Base-by-base conservation (phyloP, 2,329 filamentous ascomycete species). In the Mycosphaerella arachidis region DNA sequence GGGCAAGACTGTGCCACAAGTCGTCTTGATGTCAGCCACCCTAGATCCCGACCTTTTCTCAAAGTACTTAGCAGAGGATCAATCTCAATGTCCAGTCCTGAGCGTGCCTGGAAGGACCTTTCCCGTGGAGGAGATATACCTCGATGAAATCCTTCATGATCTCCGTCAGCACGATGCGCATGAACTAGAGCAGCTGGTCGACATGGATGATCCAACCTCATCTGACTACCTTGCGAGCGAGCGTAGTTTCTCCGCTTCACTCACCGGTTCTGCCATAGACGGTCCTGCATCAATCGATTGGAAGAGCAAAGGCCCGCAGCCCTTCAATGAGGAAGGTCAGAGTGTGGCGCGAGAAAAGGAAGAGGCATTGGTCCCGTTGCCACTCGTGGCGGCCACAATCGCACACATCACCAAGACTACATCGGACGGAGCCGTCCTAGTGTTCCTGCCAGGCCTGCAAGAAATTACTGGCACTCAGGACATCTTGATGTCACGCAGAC, bases 21-120 rank as follows among this genome's bases (percentile, higher is more conserved):
- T 82, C 20, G 72, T 80, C 12, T 67, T 82, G 29, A 81, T 81
- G 79, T 81, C 78, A 64, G 78, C 79, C 8, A 81, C 79, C 13
- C 67, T 80, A 59, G 75, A 81, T 58, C 71, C 74, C 10, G 71
- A 77, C 48, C 70, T 79, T 2, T 78, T 82, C 61, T 71, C 78
- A 16, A 70, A 71, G 2, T 82, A 82, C 66, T 78, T 81, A 55
- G 59, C 66, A 30, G 64, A 62, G 24, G 63, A 68, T n/a, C 48
- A 64, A n/a, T 66, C 72, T 53, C 73, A 73, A n/a, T 59, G 57
- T 1, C 78, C 78, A 29, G 68, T 73, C 29, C 61, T 81, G 24
- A 74, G 68, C 27, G 74, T 81, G 20, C 78, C 79, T 3, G 77
- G 77, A 4, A 73, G 77, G 27, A 75, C 73, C 9, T 79, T 77